phyloP scores from a whole-genome alignment of 305 asterid species.

The Plantago rigida region DNA sequence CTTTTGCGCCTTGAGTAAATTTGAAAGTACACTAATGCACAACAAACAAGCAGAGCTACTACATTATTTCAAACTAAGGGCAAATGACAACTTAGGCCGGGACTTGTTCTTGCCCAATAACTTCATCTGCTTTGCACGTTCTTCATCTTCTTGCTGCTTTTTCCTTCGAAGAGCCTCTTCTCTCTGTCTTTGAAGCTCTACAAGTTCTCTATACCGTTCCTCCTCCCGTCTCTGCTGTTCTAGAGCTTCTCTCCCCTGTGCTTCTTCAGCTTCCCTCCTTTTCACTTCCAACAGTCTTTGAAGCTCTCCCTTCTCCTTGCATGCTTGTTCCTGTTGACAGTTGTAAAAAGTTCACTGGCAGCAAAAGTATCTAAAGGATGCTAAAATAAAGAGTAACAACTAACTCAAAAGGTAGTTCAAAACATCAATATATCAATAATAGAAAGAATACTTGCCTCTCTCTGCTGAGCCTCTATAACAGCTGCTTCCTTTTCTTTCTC shows the following conservation, averaged over 20 bases:
- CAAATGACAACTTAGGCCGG: conserved; percentile 80
- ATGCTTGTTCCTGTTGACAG: conserved; percentile 57
- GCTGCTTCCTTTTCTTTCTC: conserved; percentile 72
- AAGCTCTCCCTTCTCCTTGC: conserved; percentile 63
- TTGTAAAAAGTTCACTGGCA: background rate
- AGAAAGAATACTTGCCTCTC: conserved; percentile 52
- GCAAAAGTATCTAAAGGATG: too few species aligned
- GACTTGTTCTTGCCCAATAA: conserved; percentile 84
- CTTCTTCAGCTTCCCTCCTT: conserved; percentile 65
- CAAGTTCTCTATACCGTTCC: conserved; percentile 70
- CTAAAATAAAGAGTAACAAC: too few species aligned
- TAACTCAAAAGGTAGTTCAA: too few species aligned
- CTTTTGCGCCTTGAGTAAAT: too few species aligned
- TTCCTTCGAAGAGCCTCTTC: conserved; percentile 76
- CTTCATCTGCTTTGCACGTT: conserved; percentile 77
- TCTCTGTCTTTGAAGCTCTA: conserved; percentile 77
- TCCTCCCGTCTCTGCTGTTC: conserved; percentile 66
- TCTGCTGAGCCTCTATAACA: conserved; percentile 44
- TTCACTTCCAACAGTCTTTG: conserved; percentile 71
- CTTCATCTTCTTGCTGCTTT: conserved; percentile 86
- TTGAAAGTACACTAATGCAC: conserved; percentile 14
- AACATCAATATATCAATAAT: background rate
- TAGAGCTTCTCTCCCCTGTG: conserved; percentile 72
- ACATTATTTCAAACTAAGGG: conserved; percentile 58
- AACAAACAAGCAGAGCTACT: background rate